Conservation (phyloP, 176 grass and related monocot genomes). For the Lolium rigidum region DNA sequence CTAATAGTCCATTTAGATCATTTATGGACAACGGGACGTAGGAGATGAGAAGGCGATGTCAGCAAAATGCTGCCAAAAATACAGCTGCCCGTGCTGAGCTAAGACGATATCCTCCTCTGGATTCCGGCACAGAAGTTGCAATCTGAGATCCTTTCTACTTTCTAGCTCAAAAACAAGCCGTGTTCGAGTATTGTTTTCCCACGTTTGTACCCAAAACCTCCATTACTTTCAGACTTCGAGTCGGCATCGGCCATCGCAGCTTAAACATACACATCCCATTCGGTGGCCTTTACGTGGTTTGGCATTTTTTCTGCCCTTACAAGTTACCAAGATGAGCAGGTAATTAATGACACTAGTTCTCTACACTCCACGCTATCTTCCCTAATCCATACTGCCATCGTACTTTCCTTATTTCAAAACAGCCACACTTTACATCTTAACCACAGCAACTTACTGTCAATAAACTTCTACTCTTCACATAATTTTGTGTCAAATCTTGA, state of each 20-base stretch:
- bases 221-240: not conserved
- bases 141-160: not conserved
- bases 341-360: not conserved
- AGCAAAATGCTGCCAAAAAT: conserved; percentile 21
- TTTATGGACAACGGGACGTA: conserved; percentile 41
- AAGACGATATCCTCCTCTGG: not conserved
- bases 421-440: not conserved
- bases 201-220: not conserved
- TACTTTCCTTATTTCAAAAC: not conserved
- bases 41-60: conserved; percentile 7
- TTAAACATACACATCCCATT: not conserved
- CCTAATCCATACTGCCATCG: not conserved
- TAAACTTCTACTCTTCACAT: not conserved
- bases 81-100: not conserved
- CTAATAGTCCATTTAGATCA: not conserved
- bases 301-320: not conserved
- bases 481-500: not conserved
- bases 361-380: not conserved
- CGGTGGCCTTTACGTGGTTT: not conserved
- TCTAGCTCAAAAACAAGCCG: not conserved
- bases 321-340: not conserved
- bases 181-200: not conserved
- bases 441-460: not conserved
- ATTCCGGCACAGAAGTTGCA: not conserved
- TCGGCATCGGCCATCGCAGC: not conserved